Evolutionary conservation across 495 filamentous ascomycete species (phyloP), one percentile per base, ranked within the genome.

Genomic region (Aspergillus kassunensis): DNA sequence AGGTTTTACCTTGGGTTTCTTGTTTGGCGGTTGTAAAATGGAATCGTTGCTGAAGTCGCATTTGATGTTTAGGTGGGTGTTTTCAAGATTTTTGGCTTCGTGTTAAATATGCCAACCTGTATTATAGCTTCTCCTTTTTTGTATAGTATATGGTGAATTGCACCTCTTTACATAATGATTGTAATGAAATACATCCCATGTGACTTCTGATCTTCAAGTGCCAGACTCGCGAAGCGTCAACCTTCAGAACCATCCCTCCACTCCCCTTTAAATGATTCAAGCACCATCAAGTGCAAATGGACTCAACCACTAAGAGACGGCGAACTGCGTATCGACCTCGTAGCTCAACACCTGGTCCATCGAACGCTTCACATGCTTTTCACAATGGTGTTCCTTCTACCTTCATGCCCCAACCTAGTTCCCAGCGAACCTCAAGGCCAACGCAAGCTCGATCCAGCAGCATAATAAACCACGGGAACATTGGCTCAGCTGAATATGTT

Each of bases 101-200:
- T n/a, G n/a, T n/a, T n/a, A n/a, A n/a, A n/a, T n/a, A n/a, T n/a
- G n/a, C n/a, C n/a, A n/a, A n/a, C n/a, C n/a, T 54, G 42, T 57
- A 54, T 35, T 29, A 54, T 61, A 51, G 49, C 44, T 60, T 62
- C 52, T 42, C 59, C 44, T 40, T 52, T 62, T 39, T 29, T 62
- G 47, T 63, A 56, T 34, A 44, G 31, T 51, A 55, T 53, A 34
- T 49, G 18, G 34, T 29, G 13, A 41, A 35, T 44, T 10, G 8
- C 2, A 35, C 33, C 18, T 34, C 15, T 30, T 29, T 37, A 48
- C 47, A 36, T 27, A 27, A 33, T 33, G 3, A n/a, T n/a, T n/a
- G n/a, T n/a, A 18, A 37, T 18, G 4, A 37, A 20, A 21, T 21
- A 9, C 6, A 20, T 10, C 30, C 27, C 43, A 45, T 37, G 20